Percentiles rank a stretch among this genome's conserved stretches.
phyloP scores from a whole-genome alignment of 176 grass and related monocot genomes.

The Poa pratensis region DNA sequence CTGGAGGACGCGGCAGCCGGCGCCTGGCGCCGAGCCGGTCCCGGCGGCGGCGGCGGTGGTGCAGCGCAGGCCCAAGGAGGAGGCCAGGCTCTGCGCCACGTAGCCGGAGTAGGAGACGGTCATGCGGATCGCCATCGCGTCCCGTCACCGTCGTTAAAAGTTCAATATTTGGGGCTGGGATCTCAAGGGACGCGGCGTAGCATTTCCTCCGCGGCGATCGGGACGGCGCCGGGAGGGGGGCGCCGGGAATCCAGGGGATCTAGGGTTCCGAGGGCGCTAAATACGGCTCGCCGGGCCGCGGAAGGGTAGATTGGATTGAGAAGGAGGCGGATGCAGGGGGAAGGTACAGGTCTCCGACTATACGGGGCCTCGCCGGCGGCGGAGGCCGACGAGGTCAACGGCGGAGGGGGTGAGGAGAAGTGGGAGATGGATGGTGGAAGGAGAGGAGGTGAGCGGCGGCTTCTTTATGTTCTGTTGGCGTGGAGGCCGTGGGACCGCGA shows the following conservation, averaged over 20 bases:
- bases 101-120: constrained; percentile 86
- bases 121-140: constrained; percentile 88
- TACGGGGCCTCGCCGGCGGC: constrained; percentile 34
- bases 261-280: constrained; percentile 27
- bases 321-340: neutral
- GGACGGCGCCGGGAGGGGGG: constrained; percentile 30
- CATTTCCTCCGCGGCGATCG: constrained; percentile 22
- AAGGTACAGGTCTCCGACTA: neutral
- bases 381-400: constrained; percentile 23
- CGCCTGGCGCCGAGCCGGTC: constrained; percentile 40
- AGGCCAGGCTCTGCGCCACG: constrained; percentile 74
- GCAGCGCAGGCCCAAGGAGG: constrained; percentile 71
- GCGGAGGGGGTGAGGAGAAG: constrained; percentile 30
- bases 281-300: neutral
- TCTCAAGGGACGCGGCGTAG: constrained; percentile 15
- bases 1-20: constrained; percentile 57
- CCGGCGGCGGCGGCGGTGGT: constrained; percentile 43
- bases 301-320: neutral
- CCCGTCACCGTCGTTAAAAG: neutral
- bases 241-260: constrained; percentile 26
- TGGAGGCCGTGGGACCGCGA: constrained; percentile 20
- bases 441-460: constrained; percentile 31
- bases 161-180: constrained; percentile 26
- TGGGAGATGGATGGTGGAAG: neutral
- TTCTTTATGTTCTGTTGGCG: constrained; percentile 37